A percentile compares a stretch with the other conserved stretches of the same genome.
These are phyloP conservation scores for Rhodotorula graminis DNA, from an alignment of 768 basidiomycete species.

Conservation along the genomic window DNA sequence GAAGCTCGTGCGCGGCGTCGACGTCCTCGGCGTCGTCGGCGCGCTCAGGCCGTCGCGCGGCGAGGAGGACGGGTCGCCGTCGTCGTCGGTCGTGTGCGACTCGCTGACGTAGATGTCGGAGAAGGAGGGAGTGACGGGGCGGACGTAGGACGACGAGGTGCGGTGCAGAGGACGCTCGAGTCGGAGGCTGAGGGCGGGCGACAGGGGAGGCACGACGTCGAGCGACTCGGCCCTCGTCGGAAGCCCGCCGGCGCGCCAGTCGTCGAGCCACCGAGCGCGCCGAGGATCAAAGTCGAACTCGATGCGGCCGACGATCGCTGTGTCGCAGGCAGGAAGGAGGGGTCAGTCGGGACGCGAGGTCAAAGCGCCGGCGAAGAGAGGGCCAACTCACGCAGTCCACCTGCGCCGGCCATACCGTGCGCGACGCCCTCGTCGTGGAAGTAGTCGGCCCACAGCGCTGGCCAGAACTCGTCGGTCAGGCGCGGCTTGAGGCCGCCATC, in stretches of 20 bases:
- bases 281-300: constrained; percentile 80
- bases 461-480: constrained; percentile 74
- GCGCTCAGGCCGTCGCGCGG: background rate
- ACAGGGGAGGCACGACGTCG: background rate
- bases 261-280: constrained; percentile 70
- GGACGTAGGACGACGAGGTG: constrained; percentile 12
- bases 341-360: constrained; percentile 26
- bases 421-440: constrained; percentile 49
- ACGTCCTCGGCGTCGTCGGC: background rate
- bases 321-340: constrained; percentile 38
- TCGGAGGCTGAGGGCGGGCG: background rate
- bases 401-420: background rate
- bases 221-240: constrained; percentile 46
- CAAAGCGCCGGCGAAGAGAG: too few species aligned
- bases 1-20: constrained; percentile 5
- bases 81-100: background rate
- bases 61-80: background rate
- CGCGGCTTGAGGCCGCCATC: background rate
- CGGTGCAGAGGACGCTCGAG: background rate
- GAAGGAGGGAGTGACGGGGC: background rate
- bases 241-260: constrained; percentile 60
- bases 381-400: constrained; percentile 15
- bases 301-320: constrained; percentile 69
- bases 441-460: constrained; percentile 61
- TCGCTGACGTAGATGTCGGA: background rate